A percentile compares a stretch with the other conserved stretches of the same genome.
Evolutionary conservation across 2,329 filamentous ascomycete species (phyloP).

Genomic region (Ceratocystis cacaofunesta): DNA sequence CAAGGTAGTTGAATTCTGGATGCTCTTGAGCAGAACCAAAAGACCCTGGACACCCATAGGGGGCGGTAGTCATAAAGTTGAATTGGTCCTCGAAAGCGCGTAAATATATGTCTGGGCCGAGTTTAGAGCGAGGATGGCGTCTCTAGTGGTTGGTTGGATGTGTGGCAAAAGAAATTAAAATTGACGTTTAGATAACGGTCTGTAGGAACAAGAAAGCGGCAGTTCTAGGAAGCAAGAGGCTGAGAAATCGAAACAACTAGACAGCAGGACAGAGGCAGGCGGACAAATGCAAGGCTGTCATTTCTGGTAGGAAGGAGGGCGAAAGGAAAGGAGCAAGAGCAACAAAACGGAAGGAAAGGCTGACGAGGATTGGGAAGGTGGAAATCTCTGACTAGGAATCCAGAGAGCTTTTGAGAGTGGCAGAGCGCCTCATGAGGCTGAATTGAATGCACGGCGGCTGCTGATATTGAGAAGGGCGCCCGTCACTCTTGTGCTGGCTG

Average conservation of each 20-base stretch:
- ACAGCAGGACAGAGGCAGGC: neutral
- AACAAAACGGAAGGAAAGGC: neutral
- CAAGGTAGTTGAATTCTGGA: slow-evolving; percentile 74
- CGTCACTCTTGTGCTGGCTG: neutral
- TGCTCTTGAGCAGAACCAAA: slow-evolving; percentile 84
- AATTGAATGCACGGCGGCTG: neutral
- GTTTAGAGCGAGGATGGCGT: neutral
- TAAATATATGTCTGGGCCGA: neutral
- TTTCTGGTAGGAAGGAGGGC: neutral
- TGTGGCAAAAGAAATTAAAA: neutral
- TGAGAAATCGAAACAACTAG: neutral
- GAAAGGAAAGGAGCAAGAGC: neutral
- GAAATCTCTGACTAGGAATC: no score
- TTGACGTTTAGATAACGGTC: neutral
- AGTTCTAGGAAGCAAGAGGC: neutral
- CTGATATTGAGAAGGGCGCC: neutral
- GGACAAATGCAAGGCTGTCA: neutral
- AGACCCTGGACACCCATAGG: slow-evolving; percentile 30
- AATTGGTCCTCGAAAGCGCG: neutral
- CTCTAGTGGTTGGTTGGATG: neutral
- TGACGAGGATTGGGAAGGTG: neutral
- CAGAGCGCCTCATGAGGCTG: neutral
- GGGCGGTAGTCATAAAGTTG: neutral
- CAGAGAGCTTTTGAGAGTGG: neutral
- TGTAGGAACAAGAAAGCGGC: neutral